Percentiles rank a stretch among this genome's conserved stretches.
Evolutionary conservation across 1,139 yeast genomes (phyloP).

Genomic region (Candida dubliniensis): DNA sequence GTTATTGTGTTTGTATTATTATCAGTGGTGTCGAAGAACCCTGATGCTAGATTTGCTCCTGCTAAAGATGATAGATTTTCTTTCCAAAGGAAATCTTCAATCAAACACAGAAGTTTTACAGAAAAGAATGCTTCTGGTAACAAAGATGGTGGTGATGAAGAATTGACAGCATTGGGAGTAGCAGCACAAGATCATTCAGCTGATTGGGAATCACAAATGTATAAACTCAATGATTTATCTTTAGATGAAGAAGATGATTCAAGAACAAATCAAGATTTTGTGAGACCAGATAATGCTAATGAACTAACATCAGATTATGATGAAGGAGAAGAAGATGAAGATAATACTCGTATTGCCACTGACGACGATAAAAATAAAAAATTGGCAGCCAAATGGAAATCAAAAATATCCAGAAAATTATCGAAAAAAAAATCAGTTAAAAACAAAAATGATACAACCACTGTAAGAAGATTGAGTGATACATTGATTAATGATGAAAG

Average conservation of each 20-base stretch:
- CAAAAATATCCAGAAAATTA: background rate
- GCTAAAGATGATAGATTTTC: slow-evolving; percentile 83
- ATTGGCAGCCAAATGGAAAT: background rate
- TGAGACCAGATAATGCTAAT: slow-evolving; percentile 34
- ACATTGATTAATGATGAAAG: background rate
- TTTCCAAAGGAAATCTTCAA: slow-evolving; percentile 61
- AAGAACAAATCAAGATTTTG: background rate
- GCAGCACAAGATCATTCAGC: slow-evolving; percentile 72
- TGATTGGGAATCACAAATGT: slow-evolving; percentile 71
- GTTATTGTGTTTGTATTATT: slow-evolving; percentile 57
- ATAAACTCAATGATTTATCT: slow-evolving; percentile 43
- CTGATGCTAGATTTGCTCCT: slow-evolving; percentile 80
- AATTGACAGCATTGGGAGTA: slow-evolving; percentile 62
- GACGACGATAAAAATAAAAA: background rate
- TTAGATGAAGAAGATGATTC: slow-evolving; percentile 9
- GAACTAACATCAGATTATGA: slow-evolving; percentile 23
- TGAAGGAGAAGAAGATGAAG: background rate
- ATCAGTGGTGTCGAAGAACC: slow-evolving; percentile 68
- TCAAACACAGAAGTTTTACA: slow-evolving; percentile 11
- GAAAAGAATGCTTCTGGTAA: background rate
- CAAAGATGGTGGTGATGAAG: slow-evolving; percentile 40
- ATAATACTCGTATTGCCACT: too few relatives aligned
- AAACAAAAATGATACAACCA: background rate
- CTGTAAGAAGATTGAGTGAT: background rate
- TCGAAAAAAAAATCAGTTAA: background rate